phyloP scores from a whole-genome alignment of 2,329 filamentous ascomycete genomes.

The Alternaria sp. region DNA sequence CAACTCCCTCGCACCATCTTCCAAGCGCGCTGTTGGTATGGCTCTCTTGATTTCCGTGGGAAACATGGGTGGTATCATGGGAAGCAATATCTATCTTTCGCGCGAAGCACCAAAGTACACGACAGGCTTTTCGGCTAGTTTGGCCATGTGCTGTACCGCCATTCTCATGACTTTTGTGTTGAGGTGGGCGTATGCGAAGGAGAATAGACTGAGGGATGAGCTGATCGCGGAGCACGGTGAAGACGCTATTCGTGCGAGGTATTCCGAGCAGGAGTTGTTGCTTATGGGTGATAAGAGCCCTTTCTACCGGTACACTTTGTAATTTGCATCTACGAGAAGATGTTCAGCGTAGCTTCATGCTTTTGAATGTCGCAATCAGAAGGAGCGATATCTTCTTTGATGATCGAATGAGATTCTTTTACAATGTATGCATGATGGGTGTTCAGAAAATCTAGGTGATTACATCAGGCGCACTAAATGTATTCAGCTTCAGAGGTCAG shows the following conservation, averaged over 20 bases:
- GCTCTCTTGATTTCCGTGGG: slow-evolving; percentile 61
- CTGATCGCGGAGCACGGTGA: slow-evolving; percentile 40
- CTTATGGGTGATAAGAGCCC: slow-evolving; percentile 55
- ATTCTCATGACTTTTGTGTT: slow-evolving; percentile 55
- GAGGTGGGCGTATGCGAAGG: slow-evolving; percentile 54
- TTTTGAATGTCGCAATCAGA: not conserved
- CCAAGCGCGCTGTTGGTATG: slow-evolving; percentile 56
- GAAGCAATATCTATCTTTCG: slow-evolving; percentile 61
- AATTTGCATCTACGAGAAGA: not conserved
- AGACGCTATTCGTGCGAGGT: slow-evolving; percentile 48
- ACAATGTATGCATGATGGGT: not conserved
- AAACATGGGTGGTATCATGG: slow-evolving; percentile 56
- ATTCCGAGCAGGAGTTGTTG: slow-evolving; percentile 52
- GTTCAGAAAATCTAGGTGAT: not conserved
- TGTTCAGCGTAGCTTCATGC: not conserved
- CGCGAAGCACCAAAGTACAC: slow-evolving; percentile 59
- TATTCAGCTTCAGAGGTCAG: too few relatives aligned
- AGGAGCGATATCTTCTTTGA: not conserved
- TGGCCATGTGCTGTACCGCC: slow-evolving; percentile 58
- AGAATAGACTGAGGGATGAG: slow-evolving; percentile 41
- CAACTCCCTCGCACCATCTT: slow-evolving; percentile 46
- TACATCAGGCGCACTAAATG: not conserved
- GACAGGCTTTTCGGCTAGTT: slow-evolving; percentile 60
- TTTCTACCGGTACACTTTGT: slow-evolving; percentile 52
- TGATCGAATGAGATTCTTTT: not conserved